phyloP scores from a whole-genome alignment of 176 grass and related monocot genomes.

The Elymus sibiricus region DNA sequence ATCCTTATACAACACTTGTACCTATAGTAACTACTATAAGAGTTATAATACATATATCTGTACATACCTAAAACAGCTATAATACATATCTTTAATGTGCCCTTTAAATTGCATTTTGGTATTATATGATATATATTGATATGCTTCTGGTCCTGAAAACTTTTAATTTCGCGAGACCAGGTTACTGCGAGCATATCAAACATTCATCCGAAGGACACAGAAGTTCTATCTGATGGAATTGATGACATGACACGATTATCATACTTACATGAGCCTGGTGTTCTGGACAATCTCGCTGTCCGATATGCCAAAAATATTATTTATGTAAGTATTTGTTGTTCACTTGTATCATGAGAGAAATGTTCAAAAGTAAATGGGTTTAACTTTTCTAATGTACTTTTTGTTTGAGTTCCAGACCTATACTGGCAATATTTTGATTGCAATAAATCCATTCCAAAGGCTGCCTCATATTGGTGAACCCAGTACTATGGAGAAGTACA shows the following conservation, averaged over 20 bases:
- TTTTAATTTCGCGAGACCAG: constrained; percentile 39
- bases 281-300: constrained; percentile 71
- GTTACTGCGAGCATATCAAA: constrained; percentile 62
- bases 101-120: constrained; percentile 8
- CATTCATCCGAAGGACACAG: constrained; percentile 78
- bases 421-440: constrained; percentile 92
- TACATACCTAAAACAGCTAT: background rate
- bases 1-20: background rate
- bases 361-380: background rate
- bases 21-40: background rate
- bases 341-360: background rate
- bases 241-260: constrained; percentile 92
- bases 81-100: background rate
- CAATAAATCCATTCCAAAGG: constrained; percentile 93
- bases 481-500: constrained; percentile 74
- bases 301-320: constrained; percentile 83
- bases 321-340: constrained; percentile 56
- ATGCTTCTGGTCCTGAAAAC: background rate
- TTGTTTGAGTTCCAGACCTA: constrained; percentile 64
- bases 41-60: background rate
- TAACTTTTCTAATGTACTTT: background rate
- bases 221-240: constrained; percentile 52
- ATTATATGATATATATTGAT: background rate
- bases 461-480: constrained; percentile 74
- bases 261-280: constrained; percentile 91